These are phyloP conservation scores for Monosporascus sp. DNA, from an alignment of 2,329 filamentous ascomycete genomes.

Conservation along the genomic window DNA sequence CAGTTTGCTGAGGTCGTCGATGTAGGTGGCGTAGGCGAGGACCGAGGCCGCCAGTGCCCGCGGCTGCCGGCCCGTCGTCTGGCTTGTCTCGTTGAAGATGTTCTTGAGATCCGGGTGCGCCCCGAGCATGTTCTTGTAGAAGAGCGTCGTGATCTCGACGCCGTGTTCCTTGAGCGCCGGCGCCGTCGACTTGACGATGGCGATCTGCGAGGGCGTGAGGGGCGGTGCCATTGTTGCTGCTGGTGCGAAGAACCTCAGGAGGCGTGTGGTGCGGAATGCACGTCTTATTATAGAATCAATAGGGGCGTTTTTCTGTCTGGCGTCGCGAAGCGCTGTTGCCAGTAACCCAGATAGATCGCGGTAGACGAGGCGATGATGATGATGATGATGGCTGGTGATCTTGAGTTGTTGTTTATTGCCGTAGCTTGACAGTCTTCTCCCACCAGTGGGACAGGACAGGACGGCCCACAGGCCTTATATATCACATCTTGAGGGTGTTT, in stretches of 20 bases:
- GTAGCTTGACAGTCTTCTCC: too few species aligned
- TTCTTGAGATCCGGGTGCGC: slow-evolving; percentile 62
- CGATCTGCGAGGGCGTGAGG: slow-evolving; percentile 59
- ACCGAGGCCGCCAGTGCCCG: slow-evolving; percentile 65
- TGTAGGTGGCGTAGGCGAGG: slow-evolving; percentile 66
- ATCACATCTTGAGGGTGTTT: too few species aligned
- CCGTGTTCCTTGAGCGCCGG: slow-evolving; percentile 67
- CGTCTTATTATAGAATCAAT: too few species aligned
- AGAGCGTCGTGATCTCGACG: slow-evolving; percentile 61
- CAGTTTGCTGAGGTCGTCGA: slow-evolving; percentile 63
- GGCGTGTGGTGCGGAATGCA: neutral
- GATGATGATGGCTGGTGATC: too few species aligned
- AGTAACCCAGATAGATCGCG: too few species aligned
- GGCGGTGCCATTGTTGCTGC: slow-evolving; percentile 32
- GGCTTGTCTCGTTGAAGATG: slow-evolving; percentile 67
- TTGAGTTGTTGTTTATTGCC: too few species aligned
- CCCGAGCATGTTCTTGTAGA: slow-evolving; percentile 64
- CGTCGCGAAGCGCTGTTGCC: too few species aligned
- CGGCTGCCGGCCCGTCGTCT: slow-evolving; percentile 62
- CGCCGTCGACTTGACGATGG: slow-evolving; percentile 71
- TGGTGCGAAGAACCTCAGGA: neutral
- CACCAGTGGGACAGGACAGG: too few species aligned
- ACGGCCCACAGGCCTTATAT: too few species aligned
- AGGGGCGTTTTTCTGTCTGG: too few species aligned
- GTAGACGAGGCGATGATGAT: too few species aligned